Evolutionary conservation across 805 yeast genomes (phyloP), one percentile per base, ranked within the genome.

Genomic region (Kurtzmaniella cleridarum): DNA sequence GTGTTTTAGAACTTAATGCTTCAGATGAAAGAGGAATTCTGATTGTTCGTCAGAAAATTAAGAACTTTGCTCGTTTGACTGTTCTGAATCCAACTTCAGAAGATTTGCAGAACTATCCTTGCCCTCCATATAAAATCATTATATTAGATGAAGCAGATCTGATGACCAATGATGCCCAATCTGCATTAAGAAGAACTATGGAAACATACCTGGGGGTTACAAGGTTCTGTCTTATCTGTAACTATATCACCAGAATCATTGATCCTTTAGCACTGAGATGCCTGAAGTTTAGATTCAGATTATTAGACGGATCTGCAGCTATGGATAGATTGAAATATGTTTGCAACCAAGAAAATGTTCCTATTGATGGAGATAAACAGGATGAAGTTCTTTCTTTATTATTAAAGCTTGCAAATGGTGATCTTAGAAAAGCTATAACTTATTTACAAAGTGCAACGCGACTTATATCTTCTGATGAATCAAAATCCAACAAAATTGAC

Each of bases 231-330:
- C 66, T 93, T 44, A 84, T 93, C 37, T 93, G 99, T 71, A 93
- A 93, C 59, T 93, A 93, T 63, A 93, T 93, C 45, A 93, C 99
- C 2, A 74, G 98, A 42, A 93, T 93, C 49, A 93, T 93, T 46
- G 98, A 91, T 51, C 99, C 99, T 2, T 66, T 93, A 42, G 96
- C 98, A 3, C 87, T 96, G 36, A 76, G 99, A 57, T 93, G 98
- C 64, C 87, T 97, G 30, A 93, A 93, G 60, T 93, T 93, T 60
- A 71, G 98, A 49, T 93, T 93, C 68, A 81, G 81, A 51, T 78
- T 84, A 30, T 70, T 93, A 42, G 90, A 85, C 51, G 73, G 78
- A 45, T 66, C 62, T 1, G 79, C 83, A 53, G 95, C 97, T 0
- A 60, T 87, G 39, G 66, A 59, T 10, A 73, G 98, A 47, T 66